Evolutionary conservation across 257 asterid species (phyloP), one percentile per base, ranked within the genome.

Genomic region (Fraxinus excelsior): DNA sequence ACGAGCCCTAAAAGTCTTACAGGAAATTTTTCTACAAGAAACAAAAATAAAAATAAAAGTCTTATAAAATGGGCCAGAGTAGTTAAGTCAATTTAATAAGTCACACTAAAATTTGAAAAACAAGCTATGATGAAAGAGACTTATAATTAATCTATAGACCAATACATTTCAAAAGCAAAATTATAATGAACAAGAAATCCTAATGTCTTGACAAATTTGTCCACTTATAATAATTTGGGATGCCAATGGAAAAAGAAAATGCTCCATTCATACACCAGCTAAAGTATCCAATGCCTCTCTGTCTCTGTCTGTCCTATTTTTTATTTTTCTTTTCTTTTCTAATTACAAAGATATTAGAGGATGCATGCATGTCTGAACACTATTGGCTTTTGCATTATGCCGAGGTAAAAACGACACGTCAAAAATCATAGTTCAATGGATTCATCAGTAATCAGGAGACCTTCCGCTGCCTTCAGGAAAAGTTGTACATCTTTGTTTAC

Each of bases 211-310:
- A 60, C 14, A 21, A 60, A 60, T 60, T 60, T 60, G 18, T 60
- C 67, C 67, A 60, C 26, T 23, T 25, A 60, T 60, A 60, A 60
- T 60, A 60, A 60, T 60, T 60, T 60, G 31, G 67, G 67, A 3
- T 58, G 31, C 29, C 16, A 21, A 23, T n/a, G 26, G 4, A 19
- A 5, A n/a, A n/a, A 7, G 29, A 58, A 58, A 58, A 58, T 58
- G 66, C 13, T 21, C 66, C 66, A 21, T 58, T 23, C 29, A 7
- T 58, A 2, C 66, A 58, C 66, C 29, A n/a, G 8, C 66, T 23
- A 58, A 58, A 58, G 66, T 21, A 58, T 58, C 66, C 66, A 21
- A n/a, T 58, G 66, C 21, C 1, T 21, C 3, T 58, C 1, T 58
- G 4, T n/a, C 11, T 28, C 29, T 28, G 29, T 28, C 29, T 28